These are phyloP conservation scores for Hortaea werneckii DNA, from an alignment of 2,329 filamentous ascomycete species.

Conservation along the genomic window DNA sequence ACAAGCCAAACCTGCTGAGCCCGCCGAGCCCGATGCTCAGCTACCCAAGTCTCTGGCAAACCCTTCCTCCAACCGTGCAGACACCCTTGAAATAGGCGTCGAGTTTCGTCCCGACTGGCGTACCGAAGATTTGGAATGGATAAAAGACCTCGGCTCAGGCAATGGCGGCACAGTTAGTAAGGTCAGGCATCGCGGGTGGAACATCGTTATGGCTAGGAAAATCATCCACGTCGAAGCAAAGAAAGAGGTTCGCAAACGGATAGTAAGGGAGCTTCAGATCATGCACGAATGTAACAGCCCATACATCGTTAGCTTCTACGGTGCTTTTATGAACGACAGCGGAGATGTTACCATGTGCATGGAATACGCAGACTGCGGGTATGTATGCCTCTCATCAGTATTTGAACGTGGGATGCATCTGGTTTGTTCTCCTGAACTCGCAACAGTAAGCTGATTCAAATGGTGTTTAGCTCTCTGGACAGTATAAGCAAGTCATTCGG, in stretches of 20 bases:
- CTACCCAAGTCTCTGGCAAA: conserved; percentile 50
- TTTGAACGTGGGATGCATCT: too few species aligned
- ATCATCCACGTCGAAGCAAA: conserved; percentile 98
- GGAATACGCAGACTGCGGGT: conserved; percentile 99
- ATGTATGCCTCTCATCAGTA: conserved; percentile 34
- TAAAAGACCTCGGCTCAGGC: conserved; percentile 90
- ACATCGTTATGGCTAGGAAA: conserved; percentile 96
- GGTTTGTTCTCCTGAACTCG: too few species aligned
- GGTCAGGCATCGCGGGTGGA: conserved; percentile 87
- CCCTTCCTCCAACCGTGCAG: conserved; percentile 47
- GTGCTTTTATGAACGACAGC: conserved; percentile 90
- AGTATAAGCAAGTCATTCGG: conserved; percentile 90
- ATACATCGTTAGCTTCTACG: conserved; percentile 96
- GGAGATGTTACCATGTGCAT: conserved; percentile 99
- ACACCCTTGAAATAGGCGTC: conserved; percentile 86
- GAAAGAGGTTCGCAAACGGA: conserved; percentile 91
- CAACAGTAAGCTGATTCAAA: not conserved
- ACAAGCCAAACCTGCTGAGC: conserved; percentile 58
- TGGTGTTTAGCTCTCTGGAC: conserved; percentile 63
- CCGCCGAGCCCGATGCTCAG: conserved; percentile 61
- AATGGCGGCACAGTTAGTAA: conserved; percentile 99
- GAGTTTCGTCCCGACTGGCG: conserved; percentile 91
- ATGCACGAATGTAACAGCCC: conserved; percentile 97
- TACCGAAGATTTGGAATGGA: conserved; percentile 80
- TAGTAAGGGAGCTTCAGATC: conserved; percentile 92